Evolutionary conservation across 2,329 filamentous ascomycete species (phyloP), one percentile per base, ranked within the genome.

Genomic region (Penicillium sp.): DNA sequence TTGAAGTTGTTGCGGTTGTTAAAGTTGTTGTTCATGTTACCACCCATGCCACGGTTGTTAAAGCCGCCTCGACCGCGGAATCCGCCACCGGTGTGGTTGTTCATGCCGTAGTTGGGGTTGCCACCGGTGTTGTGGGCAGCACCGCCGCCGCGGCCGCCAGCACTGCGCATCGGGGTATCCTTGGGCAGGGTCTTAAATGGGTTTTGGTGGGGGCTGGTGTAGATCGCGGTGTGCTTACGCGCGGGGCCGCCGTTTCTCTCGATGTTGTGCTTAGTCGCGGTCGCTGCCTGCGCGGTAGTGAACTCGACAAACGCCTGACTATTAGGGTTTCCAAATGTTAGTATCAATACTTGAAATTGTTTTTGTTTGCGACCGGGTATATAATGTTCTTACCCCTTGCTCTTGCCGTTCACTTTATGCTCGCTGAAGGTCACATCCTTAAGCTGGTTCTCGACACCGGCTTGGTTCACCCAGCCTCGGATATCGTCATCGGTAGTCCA

Each of bases 361-460:
- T 10, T 9, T n/a, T 13, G 0, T 13, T 13, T n/a, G n/a, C 6
- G 13, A 29, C 17, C 9, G 19, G 21, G 21, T 31, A 52, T 19
- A 19, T 25, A 35, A 50, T 17, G 3, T 40, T 35, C 86, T 63
- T 82, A 96, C 93, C 94, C 93, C 80, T 97, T 97, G 77, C 91
- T 96, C 79, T 99, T 99, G 67, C 94, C 94, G 67, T 99, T 99
- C 48, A 97, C 93, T 74, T 99, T 99, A 77, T 97, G 94, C 74
- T 99, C 94, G 69, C 91, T 97, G 74, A 97, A 99, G 0, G 93
- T 96, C 51, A 99, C 86, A 60, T 97, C 94, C 69, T 90, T 92
- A 19, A 97, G 79, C 69, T 96, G 91, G 46, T 88, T 84, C 73
- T 97, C 94, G 66, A 86, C 90, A 2, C 84, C 85, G n/a, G 89